Base-by-base conservation (phyloP, 2,329 filamentous ascomycete genomes). In the Calonectria naviculata region DNA sequence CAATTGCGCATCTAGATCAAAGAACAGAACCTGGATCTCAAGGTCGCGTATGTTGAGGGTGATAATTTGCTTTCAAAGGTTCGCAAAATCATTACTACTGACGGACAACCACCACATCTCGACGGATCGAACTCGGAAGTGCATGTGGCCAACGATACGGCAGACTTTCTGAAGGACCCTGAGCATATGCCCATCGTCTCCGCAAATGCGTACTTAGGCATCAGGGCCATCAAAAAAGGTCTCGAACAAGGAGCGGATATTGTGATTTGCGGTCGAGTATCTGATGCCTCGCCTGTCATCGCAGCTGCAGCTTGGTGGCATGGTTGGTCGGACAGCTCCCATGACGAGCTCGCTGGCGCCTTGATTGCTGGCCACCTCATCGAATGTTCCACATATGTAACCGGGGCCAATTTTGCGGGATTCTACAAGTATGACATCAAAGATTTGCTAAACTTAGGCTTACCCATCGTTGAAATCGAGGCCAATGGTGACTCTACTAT, bases 251-350 rank as follows among this genome's bases (percentile, higher is more conserved):
- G 61, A 6, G 42, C n/a, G 5, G 61, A 64, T 26, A 86, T 88
- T 21, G 80, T 89, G 52, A 83, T 88, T 5, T 88, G 86, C 64
- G 87, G 87, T 0, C 82, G 87, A 5, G 85, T 85, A 1, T 82
- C 85, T 0, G 87, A 88, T 72, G 87, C 87, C 0, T 85, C 84
- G 2, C 87, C 87, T 0, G 87, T 89, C 0, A 89, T 91, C 68
- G 89, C 86, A 0, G 87, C 88, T 0, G 89, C 89, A 0, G 86
- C 85, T 76, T 91, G 84, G 81, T 91, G 88, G 85, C 84, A 90
- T 65, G 80, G 82, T 1, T 91, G 63, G 63, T 15, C 36, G 17
- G 34, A 44, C 19, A 83, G 80, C 0, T 83, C 86, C 26, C 88
- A 85, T 29, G 84, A 90, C 67, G 75, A 81, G 24, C 81, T 91